Percentiles rank a stretch among this genome's conserved stretches.
These are phyloP conservation scores for Tetradesmus lagerheimii DNA, from an alignment of 139 green algal species.

Conservation along the genomic window DNA sequence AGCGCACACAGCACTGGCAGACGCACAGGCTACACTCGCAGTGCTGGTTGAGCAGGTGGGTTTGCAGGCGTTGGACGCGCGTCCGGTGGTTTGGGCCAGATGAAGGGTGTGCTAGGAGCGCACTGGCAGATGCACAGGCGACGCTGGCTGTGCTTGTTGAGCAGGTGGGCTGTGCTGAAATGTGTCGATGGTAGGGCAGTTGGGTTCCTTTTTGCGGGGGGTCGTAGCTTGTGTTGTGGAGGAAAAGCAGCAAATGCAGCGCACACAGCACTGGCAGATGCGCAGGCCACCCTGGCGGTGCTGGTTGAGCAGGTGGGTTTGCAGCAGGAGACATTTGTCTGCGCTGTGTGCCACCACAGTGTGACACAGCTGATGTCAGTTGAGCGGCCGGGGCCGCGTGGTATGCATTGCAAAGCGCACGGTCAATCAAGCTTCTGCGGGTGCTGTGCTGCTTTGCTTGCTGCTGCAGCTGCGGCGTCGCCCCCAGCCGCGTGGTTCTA, in stretches of 20 bases:
- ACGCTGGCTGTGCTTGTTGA: neutral
- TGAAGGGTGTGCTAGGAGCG: too few relatives aligned
- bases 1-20: conserved; percentile 45
- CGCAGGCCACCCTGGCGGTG: neutral
- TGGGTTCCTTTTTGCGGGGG: neutral
- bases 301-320: too few relatives aligned
- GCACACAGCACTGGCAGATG: neutral
- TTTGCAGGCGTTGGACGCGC: neutral
- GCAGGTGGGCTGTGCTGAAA: neutral
- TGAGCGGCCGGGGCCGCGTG: too few relatives aligned
- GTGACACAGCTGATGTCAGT: too few relatives aligned
- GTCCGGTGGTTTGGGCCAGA: too few relatives aligned
- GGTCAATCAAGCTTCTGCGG: too few relatives aligned
- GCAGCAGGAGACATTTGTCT: too few relatives aligned
- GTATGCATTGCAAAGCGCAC: too few relatives aligned
- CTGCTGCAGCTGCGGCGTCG: neutral
- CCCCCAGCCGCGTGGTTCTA: too few relatives aligned
- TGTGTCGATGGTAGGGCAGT: too few relatives aligned
- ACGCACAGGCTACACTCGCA: conserved; percentile 24
- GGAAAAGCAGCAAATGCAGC: too few relatives aligned
- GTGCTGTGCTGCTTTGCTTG: neutral
- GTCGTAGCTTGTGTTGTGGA: neutral
- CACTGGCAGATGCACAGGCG: neutral
- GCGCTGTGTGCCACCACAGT: neutral
- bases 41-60: conserved; percentile 37